phyloP scores from a whole-genome alignment of 352 stramenopile genomes.

The Phytopythium sindhum region DNA sequence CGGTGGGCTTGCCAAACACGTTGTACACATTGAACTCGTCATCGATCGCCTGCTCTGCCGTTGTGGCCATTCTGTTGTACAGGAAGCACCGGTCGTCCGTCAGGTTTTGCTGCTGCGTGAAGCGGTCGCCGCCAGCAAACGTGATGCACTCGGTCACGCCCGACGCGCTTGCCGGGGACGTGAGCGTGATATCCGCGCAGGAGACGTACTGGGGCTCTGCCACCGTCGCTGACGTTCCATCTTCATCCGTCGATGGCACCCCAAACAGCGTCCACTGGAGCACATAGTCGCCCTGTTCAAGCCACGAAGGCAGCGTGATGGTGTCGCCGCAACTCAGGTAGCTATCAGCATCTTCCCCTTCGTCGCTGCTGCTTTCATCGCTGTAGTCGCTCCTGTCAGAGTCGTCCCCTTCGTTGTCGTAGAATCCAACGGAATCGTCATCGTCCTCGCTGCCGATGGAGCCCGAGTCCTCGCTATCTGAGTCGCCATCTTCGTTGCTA shows the following conservation, averaged over 20 bases:
- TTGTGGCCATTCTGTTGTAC: constrained; percentile 42
- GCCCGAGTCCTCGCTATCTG: background rate
- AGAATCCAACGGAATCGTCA: constrained; percentile 19
- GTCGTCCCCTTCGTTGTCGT: background rate
- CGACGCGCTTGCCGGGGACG: constrained; percentile 19
- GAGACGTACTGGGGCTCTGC: constrained; percentile 41
- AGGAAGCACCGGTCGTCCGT: constrained; percentile 44
- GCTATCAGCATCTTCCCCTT: constrained; percentile 15
- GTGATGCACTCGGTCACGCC: constrained; percentile 28
- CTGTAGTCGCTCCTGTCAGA: background rate
- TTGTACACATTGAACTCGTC: constrained; percentile 40
- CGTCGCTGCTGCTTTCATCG: constrained; percentile 30
- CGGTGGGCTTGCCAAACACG: constrained; percentile 36
- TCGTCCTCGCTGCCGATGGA: background rate
- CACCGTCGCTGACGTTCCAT: constrained; percentile 39
- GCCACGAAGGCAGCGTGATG: constrained; percentile 43
- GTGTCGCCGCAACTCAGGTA: constrained; percentile 38
- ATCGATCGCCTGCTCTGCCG: constrained; percentile 40
- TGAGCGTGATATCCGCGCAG: constrained; percentile 50
- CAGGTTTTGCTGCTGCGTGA: constrained; percentile 39
- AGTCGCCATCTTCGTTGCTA: background rate
- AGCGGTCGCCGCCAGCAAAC: constrained; percentile 50
- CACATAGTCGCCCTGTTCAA: constrained; percentile 47
- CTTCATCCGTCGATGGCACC: constrained; percentile 26
- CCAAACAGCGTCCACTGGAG: constrained; percentile 52